Evolutionary conservation across 2,329 filamentous ascomycete species (phyloP).

Genomic region (Ceratocystis lukuohia): DNA sequence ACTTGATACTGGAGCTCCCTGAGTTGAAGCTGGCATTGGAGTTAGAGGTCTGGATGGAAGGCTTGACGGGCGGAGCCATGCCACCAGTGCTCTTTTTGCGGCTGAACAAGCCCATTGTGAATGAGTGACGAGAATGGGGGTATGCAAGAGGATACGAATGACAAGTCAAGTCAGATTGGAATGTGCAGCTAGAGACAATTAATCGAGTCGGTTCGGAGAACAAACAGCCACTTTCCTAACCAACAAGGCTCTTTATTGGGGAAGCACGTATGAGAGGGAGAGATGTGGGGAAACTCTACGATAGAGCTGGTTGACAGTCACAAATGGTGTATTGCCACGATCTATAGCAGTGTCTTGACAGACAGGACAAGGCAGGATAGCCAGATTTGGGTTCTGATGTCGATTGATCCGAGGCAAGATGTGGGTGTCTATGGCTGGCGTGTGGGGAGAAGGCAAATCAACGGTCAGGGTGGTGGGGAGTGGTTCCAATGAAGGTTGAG

Average conservation of each 20-base stretch:
- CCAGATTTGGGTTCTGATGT: background rate
- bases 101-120: constrained; percentile 25
- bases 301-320: background rate
- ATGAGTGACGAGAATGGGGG: background rate
- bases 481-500: background rate
- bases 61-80: constrained; percentile 21
- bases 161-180: too few relatives aligned
- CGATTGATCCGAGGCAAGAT: background rate
- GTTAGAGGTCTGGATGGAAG: constrained; percentile 32
- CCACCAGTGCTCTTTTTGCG: constrained; percentile 17
- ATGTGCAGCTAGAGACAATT: too few relatives aligned
- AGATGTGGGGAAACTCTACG: background rate
- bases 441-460: background rate
- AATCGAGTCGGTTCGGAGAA: too few relatives aligned
- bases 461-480: background rate
- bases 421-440: background rate
- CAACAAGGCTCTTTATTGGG: background rate
- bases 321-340: background rate
- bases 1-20: constrained; percentile 36
- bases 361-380: background rate
- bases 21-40: constrained; percentile 41
- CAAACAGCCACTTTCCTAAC: too few relatives aligned
- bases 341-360: constrained; percentile 1
- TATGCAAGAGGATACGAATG: too few relatives aligned
- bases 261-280: background rate